Percentiles rank a stretch among this genome's conserved stretches.
These are phyloP conservation scores for Panicum miliaceum DNA, from an alignment of 176 grass and related monocot genomes.

Conservation along the genomic window DNA sequence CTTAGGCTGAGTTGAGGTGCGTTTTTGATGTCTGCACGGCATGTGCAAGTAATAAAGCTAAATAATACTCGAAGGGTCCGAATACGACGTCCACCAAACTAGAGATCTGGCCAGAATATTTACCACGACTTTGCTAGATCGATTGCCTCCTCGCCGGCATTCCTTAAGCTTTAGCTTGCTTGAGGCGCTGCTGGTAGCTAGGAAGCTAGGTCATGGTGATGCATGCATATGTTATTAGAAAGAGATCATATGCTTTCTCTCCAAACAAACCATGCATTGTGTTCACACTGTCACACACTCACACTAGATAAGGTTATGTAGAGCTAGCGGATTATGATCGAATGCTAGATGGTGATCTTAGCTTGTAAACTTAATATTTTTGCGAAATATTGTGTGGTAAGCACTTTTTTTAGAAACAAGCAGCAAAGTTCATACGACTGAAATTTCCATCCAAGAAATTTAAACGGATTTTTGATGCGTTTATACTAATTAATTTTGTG, in stretches of 20 bases:
- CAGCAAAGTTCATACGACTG: too few relatives aligned
- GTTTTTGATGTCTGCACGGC: neutral
- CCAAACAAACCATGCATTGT: too few relatives aligned
- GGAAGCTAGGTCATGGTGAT: neutral
- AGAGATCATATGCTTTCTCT: neutral
- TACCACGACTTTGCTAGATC: neutral
- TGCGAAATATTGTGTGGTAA: too few relatives aligned
- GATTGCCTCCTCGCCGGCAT: neutral
- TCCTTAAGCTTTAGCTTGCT: neutral
- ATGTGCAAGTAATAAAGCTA: neutral
- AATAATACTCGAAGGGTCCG: neutral
- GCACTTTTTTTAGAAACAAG: too few relatives aligned
- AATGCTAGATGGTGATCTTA: too few relatives aligned
- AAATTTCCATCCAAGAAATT: neutral
- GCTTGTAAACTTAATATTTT: too few relatives aligned
- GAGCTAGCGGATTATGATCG: too few relatives aligned
- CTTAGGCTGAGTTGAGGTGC: neutral
- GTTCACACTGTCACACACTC: too few relatives aligned
- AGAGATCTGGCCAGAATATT: conserved; percentile 6
- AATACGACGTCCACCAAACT: conserved; percentile 24
- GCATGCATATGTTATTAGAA: neutral
- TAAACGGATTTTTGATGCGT: neutral
- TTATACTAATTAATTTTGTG: neutral
- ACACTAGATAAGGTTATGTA: too few relatives aligned
- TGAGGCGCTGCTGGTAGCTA: neutral